Evolutionary conservation across 129 eudicot genomes (phyloP).

Genomic region (Logfia minima): DNA sequence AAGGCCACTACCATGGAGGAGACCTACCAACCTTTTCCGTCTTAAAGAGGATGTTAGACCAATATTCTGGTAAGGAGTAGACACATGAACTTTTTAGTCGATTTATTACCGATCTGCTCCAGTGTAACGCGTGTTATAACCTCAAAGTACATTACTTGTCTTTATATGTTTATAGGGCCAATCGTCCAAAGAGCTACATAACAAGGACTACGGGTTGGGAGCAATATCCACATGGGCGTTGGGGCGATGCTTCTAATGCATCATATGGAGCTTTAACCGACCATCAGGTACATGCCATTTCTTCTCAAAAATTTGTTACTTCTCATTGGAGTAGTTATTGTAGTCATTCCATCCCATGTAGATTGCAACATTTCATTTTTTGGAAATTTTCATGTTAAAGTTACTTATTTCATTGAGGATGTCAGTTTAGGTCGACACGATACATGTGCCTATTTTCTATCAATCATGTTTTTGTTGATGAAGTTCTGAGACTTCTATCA

Average conservation of each 20-base stretch:
- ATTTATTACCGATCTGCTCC: background rate
- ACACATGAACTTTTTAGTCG: background rate
- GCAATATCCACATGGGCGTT: slow-evolving; percentile 88
- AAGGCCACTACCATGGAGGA: slow-evolving; percentile 95
- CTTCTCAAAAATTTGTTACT: background rate
- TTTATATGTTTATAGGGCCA: slow-evolving; percentile 60
- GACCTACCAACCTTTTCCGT: slow-evolving; percentile 81
- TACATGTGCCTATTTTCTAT: background rate
- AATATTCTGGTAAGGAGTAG: slow-evolving; percentile 72
- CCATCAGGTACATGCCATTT: slow-evolving; percentile 62
- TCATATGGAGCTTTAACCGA: slow-evolving; percentile 89
- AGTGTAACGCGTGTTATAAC: background rate
- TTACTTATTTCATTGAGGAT: background rate
- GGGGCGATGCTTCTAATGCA: slow-evolving; percentile 91
- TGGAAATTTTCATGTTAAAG: background rate
- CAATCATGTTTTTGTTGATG: background rate
- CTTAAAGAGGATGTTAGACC: slow-evolving; percentile 93
- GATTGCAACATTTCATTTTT: slow-evolving; percentile 13
- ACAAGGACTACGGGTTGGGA: slow-evolving; percentile 91
- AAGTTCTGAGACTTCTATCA: background rate
- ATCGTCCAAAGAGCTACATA: slow-evolving; percentile 97
- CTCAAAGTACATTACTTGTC: background rate
- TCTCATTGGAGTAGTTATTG: background rate
- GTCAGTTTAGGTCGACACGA: background rate
- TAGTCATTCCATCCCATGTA: slow-evolving; percentile 3